These are phyloP conservation scores for Rauvolfia tetraphylla DNA, from an alignment of 257 asterid species.

Conservation along the genomic window DNA sequence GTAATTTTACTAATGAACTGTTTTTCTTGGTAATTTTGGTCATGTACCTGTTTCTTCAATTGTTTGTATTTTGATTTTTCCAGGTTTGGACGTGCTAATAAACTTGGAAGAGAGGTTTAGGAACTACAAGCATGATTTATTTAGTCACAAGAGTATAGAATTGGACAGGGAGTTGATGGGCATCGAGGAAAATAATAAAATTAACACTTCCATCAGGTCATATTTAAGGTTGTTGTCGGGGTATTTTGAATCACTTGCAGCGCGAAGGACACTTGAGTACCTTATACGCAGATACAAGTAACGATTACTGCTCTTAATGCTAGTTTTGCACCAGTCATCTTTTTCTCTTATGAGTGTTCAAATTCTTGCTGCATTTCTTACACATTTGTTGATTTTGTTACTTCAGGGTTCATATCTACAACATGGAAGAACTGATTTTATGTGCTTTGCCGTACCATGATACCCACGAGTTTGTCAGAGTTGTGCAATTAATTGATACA, in stretches of 20 bases:
- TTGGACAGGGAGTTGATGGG: slow-evolving; percentile 70
- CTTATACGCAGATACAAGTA: slow-evolving; percentile 88
- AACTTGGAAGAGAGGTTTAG: slow-evolving; percentile 58
- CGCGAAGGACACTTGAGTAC: slow-evolving; percentile 73
- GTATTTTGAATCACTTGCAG: slow-evolving; percentile 51
- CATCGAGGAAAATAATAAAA: slow-evolving; percentile 56
- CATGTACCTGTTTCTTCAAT: not conserved
- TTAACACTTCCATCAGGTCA: slow-evolving; percentile 53
- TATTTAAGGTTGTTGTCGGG: slow-evolving; percentile 71
- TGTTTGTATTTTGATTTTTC: slow-evolving; percentile 1
- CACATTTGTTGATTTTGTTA: slow-evolving; percentile 3
- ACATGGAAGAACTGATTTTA: slow-evolving; percentile 70
- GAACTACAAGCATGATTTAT: slow-evolving; percentile 61
- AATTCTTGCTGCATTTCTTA: not conserved
- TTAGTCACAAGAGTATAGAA: slow-evolving; percentile 66
- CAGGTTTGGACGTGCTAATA: slow-evolving; percentile 74
- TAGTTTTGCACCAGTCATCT: not conserved
- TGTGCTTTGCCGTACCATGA: slow-evolving; percentile 92
- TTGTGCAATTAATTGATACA: slow-evolving; percentile 63
- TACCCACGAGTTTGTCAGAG: slow-evolving; percentile 69
- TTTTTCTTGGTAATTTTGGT: not conserved
- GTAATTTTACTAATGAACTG: not conserved
- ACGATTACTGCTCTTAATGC: not conserved
- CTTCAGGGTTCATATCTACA: slow-evolving; percentile 66
- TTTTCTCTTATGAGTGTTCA: not conserved